phyloP scores from a whole-genome alignment of 2,329 filamentous ascomycete genomes.

The Pleurostoma richardsiae region DNA sequence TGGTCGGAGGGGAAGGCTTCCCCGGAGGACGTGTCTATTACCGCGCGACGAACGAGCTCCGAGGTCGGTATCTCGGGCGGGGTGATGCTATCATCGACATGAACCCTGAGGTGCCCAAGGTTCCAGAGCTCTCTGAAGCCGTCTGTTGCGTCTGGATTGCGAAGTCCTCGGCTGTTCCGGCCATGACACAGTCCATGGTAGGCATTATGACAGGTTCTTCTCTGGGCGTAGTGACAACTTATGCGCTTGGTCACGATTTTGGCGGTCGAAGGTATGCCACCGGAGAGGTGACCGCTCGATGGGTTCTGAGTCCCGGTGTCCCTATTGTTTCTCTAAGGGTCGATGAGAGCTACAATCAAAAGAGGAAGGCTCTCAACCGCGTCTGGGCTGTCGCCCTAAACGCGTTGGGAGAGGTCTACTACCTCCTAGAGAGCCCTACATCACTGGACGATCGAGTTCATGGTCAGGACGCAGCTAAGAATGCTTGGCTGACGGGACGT shows the following conservation, averaged over 20 bases:
- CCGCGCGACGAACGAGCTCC: slow-evolving; percentile 66
- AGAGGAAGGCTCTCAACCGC: slow-evolving; percentile 63
- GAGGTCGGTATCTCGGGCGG: slow-evolving; percentile 66
- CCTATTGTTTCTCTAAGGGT: slow-evolving; percentile 81
- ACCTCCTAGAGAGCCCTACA: slow-evolving; percentile 67
- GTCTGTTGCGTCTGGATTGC: slow-evolving; percentile 85
- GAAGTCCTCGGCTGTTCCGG: slow-evolving; percentile 69
- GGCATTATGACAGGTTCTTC: slow-evolving; percentile 83
- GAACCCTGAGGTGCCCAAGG: slow-evolving; percentile 69
- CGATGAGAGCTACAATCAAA: slow-evolving; percentile 74
- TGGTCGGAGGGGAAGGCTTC: slow-evolving; percentile 80
- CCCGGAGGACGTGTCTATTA: slow-evolving; percentile 80
- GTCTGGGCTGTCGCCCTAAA: slow-evolving; percentile 94
- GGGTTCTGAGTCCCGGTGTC: slow-evolving; percentile 87
- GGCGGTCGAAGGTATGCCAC: slow-evolving; percentile 59
- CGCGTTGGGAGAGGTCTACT: slow-evolving; percentile 87
- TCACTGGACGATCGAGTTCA: slow-evolving; percentile 43
- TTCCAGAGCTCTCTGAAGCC: slow-evolving; percentile 65
- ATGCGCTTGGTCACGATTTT: slow-evolving; percentile 61
- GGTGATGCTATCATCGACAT: slow-evolving; percentile 57
- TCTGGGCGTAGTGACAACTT: slow-evolving; percentile 75
- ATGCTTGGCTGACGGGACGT: slow-evolving; percentile 77
- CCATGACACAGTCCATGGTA: slow-evolving; percentile 69
- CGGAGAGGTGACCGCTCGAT: slow-evolving; percentile 80
- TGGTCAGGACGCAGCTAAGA: slow-evolving; percentile 52